Percentiles rank a stretch among this genome's conserved stretches.
These are phyloP conservation scores for Cordyceps militaris DNA, from an alignment of 2,329 filamentous ascomycete species.

Conservation along the genomic window DNA sequence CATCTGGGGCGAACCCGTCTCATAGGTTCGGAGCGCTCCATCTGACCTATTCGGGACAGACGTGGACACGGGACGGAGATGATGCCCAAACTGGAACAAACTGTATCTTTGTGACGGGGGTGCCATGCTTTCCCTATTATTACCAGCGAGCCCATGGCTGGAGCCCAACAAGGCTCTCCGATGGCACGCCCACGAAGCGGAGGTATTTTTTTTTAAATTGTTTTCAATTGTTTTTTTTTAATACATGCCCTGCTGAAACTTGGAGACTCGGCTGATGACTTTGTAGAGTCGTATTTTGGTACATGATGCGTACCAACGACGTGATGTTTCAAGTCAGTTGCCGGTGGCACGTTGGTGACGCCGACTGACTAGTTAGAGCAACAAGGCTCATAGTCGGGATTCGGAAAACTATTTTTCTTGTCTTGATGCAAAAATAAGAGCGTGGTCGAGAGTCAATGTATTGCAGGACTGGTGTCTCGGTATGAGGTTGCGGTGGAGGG, in stretches of 20 bases:
- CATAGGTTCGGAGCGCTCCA: slow-evolving; percentile 6
- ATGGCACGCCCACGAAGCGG: too few relatives aligned
- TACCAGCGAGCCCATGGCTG: too few relatives aligned
- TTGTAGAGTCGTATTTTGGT: background rate
- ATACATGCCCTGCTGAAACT: background rate
- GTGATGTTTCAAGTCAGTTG: background rate
- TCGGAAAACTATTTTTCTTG: background rate
- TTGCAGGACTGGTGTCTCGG: too few relatives aligned
- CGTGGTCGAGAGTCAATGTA: too few relatives aligned
- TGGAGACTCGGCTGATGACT: background rate
- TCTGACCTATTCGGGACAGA: background rate
- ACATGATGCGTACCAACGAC: background rate
- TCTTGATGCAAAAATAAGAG: background rate
- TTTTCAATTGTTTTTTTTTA: too few relatives aligned
- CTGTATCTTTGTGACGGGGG: slow-evolving; percentile 5
- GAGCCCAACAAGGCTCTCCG: too few relatives aligned
- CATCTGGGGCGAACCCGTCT: background rate
- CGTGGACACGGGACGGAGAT: slow-evolving; percentile 8
- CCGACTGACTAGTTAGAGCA: background rate
- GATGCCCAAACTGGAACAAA: slow-evolving; percentile 11
- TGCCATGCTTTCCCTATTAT: background rate
- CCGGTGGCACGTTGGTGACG: background rate
- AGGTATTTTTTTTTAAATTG: too few relatives aligned
- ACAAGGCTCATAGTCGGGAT: background rate
- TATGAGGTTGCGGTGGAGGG: too few relatives aligned